Conservation (phyloP, 768 basidiomycete species). For the Chlorophyllum brunneum region DNA sequence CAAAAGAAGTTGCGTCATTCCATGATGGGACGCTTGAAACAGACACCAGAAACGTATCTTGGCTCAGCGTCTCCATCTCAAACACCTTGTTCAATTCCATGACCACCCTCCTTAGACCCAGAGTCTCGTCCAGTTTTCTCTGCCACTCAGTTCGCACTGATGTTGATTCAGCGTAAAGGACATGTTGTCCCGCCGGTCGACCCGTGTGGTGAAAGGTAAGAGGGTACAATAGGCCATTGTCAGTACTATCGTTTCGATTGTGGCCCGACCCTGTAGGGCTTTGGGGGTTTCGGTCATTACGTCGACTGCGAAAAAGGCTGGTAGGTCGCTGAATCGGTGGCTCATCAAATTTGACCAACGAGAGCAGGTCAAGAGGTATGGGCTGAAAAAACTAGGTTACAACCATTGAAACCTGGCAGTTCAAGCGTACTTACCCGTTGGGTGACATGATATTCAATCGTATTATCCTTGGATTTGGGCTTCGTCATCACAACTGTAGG, state of each 20-base stretch:
- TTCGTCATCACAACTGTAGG: slow-evolving; percentile 87
- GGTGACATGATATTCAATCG: slow-evolving; percentile 76
- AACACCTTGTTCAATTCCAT: slow-evolving; percentile 95
- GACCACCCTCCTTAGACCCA: slow-evolving; percentile 78
- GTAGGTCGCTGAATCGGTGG: slow-evolving; percentile 70
- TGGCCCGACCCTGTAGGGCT: slow-evolving; percentile 19
- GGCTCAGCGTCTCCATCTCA: slow-evolving; percentile 85
- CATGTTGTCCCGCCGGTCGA: slow-evolving; percentile 80
- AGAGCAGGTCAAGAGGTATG: slow-evolving; percentile 87
- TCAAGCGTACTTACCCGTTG: slow-evolving; percentile 52
- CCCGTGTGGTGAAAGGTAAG: slow-evolving; percentile 89
- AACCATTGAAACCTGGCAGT: slow-evolving; percentile 6
- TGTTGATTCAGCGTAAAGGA: slow-evolving; percentile 80
- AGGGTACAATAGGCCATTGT: slow-evolving; percentile 80
- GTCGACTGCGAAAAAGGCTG: slow-evolving; percentile 67
- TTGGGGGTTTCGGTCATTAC: slow-evolving; percentile 29
- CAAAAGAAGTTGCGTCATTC: slow-evolving; percentile 70
- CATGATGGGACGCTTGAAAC: slow-evolving; percentile 52
- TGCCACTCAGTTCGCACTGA: slow-evolving; percentile 85
- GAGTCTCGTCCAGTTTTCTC: slow-evolving; percentile 82
- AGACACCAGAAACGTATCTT: slow-evolving; percentile 83
- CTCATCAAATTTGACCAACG: slow-evolving; percentile 80
- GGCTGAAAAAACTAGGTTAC: slow-evolving; percentile 50
- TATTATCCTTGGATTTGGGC: slow-evolving; percentile 70
- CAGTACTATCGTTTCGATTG: slow-evolving; percentile 36